Evolutionary conservation across 2,329 filamentous ascomycete species (phyloP).

Genomic region (Cladobotryum mycophilum): DNA sequence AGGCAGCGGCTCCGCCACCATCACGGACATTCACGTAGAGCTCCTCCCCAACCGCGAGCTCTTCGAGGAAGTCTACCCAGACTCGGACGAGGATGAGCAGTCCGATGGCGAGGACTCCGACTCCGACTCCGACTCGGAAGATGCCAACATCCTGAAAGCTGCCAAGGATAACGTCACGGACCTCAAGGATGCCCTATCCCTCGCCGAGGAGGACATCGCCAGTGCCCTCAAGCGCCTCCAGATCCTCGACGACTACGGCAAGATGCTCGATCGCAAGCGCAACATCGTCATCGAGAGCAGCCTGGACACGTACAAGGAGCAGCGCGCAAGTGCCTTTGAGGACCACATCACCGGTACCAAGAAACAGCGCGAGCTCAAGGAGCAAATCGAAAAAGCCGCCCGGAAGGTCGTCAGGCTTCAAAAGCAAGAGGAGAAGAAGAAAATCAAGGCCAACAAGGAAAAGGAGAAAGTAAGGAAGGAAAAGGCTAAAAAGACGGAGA

Average conservation of each 20-base stretch:
- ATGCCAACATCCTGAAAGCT: constrained; percentile 16
- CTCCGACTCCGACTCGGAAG: constrained; percentile 18
- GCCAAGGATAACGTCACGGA: constrained; percentile 24
- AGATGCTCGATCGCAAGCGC: constrained; percentile 29
- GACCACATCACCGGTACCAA: constrained; percentile 32
- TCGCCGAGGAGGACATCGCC: constrained; percentile 16
- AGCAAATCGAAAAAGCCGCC: constrained; percentile 25
- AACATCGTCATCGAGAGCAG: constrained; percentile 29
- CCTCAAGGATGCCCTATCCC: constrained; percentile 18
- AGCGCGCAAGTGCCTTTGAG: constrained; percentile 36
- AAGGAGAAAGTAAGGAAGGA: constrained; percentile 29
- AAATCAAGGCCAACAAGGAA: constrained; percentile 22
- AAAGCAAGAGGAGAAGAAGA: constrained; percentile 21
- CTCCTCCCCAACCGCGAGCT: constrained; percentile 46
- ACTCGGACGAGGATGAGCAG: constrained; percentile 22
- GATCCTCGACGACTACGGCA: constrained; percentile 36
- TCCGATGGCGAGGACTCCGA: constrained; percentile 14
- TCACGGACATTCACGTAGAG: constrained; percentile 56
- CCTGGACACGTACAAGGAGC: constrained; percentile 35
- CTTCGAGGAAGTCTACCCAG: constrained; percentile 45
- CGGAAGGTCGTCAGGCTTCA: constrained; percentile 28
- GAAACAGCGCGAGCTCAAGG: constrained; percentile 26
- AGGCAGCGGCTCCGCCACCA: constrained; percentile 47
- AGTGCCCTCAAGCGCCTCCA: constrained; percentile 30
- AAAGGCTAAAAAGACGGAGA: constrained; percentile 30